Percentiles rank a stretch among this genome's conserved stretches.
phyloP scores from a whole-genome alignment of 1,284 basidiomycete species.

The Naganishia sp. region DNA sequence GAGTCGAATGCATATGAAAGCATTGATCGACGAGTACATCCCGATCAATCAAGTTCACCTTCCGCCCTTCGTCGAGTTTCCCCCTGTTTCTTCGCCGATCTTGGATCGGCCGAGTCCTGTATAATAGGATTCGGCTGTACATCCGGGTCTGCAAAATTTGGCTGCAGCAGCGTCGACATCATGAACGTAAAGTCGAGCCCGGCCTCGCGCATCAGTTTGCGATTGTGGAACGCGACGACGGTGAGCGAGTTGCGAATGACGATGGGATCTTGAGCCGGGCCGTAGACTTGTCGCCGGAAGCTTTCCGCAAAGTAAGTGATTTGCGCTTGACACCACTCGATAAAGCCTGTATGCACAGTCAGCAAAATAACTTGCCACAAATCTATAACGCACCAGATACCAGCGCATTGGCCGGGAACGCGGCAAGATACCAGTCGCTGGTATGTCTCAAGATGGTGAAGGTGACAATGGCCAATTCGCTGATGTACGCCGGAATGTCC shows the following conservation, averaged over 20 bases:
- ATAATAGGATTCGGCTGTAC: slow-evolving; percentile 29
- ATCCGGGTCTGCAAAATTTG: slow-evolving; percentile 33
- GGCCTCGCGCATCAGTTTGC: slow-evolving; percentile 83
- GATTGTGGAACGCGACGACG: slow-evolving; percentile 74
- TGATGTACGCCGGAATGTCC: slow-evolving; percentile 58
- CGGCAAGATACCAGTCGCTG: slow-evolving; percentile 94
- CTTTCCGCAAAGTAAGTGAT: slow-evolving; percentile 80
- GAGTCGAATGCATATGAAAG: no score
- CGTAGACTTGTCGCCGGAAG: slow-evolving; percentile 90
- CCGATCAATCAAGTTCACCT: background rate
- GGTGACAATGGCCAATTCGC: slow-evolving; percentile 52
- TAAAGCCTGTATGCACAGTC: slow-evolving; percentile 67
- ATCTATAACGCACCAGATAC: slow-evolving; percentile 70
- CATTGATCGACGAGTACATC: background rate
- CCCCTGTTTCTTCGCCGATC: slow-evolving; percentile 1
- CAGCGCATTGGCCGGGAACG: slow-evolving; percentile 91
- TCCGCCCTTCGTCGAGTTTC: background rate
- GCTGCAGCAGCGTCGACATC: slow-evolving; percentile 66
- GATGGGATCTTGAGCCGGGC: slow-evolving; percentile 67
- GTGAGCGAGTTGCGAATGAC: slow-evolving; percentile 73
- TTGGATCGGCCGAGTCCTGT: slow-evolving; percentile 12
- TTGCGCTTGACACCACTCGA: slow-evolving; percentile 89
- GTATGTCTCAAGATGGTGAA: slow-evolving; percentile 63
- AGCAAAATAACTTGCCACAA: slow-evolving; percentile 9
- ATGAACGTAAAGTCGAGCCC: slow-evolving; percentile 89